A percentile compares a stretch with the other conserved stretches of the same genome.
phyloP scores from a whole-genome alignment of 2,329 filamentous ascomycete species.

The Helicocarpus griseus region DNA sequence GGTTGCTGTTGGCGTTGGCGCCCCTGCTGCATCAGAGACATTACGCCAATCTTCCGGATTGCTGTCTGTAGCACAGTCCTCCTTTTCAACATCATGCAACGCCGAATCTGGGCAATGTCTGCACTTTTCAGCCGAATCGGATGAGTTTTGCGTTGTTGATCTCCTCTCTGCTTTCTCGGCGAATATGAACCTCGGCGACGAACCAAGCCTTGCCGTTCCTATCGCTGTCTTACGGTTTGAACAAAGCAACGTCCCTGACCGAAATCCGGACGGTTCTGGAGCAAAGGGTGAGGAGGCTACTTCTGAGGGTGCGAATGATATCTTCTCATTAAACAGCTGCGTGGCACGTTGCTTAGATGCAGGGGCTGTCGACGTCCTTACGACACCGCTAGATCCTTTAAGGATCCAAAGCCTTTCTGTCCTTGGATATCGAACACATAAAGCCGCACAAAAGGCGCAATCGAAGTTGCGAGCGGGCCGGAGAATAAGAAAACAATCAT shows the following conservation, averaged over 20 bases:
- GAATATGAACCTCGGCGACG: slow-evolving; percentile 42
- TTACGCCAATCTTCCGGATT: slow-evolving; percentile 10
- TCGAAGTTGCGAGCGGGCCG: slow-evolving; percentile 61
- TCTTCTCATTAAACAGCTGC: slow-evolving; percentile 30
- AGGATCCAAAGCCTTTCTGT: slow-evolving; percentile 67
- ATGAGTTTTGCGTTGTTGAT: slow-evolving; percentile 40
- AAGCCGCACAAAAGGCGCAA: slow-evolving; percentile 64
- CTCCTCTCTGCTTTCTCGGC: slow-evolving; percentile 40
- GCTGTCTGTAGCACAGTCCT: slow-evolving; percentile 19
- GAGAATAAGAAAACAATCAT: slow-evolving; percentile 73
- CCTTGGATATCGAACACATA: slow-evolving; percentile 73
- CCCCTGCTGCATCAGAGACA: slow-evolving; percentile 29
- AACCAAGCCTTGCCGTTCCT: slow-evolving; percentile 40
- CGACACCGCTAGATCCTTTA: slow-evolving; percentile 65
- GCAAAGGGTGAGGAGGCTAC: slow-evolving; percentile 9
- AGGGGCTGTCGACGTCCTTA: slow-evolving; percentile 77
- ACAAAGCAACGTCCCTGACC: slow-evolving; percentile 26
- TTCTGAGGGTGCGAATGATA: slow-evolving; percentile 26
- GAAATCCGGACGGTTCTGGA: slow-evolving; percentile 12
- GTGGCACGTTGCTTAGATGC: slow-evolving; percentile 63
- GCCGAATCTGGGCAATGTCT: slow-evolving; percentile 23
- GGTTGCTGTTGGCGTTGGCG: slow-evolving; percentile 41
- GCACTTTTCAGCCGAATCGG: slow-evolving; percentile 34
- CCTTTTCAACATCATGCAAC: slow-evolving; percentile 18
- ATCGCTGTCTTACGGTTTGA: slow-evolving; percentile 36